These are phyloP conservation scores for Globisporangium barbulae DNA, from an alignment of 352 stramenopile species.

Conservation along the genomic window DNA sequence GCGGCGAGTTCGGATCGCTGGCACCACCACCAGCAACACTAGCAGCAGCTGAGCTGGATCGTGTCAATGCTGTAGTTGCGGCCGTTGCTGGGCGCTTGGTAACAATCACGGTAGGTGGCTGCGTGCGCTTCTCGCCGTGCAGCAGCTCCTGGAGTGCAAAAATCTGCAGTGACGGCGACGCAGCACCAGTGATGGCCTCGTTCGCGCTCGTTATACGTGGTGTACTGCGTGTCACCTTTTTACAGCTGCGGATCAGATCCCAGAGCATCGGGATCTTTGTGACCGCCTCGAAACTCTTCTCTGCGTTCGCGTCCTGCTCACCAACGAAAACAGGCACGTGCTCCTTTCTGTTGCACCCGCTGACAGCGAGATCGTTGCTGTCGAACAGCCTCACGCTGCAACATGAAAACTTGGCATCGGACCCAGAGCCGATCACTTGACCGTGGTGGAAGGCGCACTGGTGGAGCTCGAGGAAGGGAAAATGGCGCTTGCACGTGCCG, in stretches of 20 bases:
- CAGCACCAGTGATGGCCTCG: neutral
- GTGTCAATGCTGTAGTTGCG: neutral
- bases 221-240: neutral
- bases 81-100: conserved; percentile 2
- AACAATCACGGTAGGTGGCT: neutral
- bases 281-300: conserved; percentile 21
- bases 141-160: conserved; percentile 1
- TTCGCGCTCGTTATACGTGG: neutral
- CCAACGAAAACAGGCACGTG: conserved; percentile 26
- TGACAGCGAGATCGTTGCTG: conserved; percentile 34
- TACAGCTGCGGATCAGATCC: conserved; percentile 29
- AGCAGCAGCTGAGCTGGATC: conserved; percentile 6
- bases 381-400: conserved; percentile 47
- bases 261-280: conserved; percentile 34
- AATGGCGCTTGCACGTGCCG: conserved; percentile 35
- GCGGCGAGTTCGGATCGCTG: conserved; percentile 15
- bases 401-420: conserved; percentile 48
- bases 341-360: conserved; percentile 40
- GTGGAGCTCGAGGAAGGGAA: conserved; percentile 36
- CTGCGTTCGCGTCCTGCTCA: conserved; percentile 1
- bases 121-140: conserved; percentile 1
- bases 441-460: conserved; percentile 52
- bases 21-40: neutral
- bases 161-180: neutral
- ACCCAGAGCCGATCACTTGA: conserved; percentile 29